Evolutionary conservation across 73 alveolate species (phyloP).

Genomic region (Paramecium pentaurelia): DNA sequence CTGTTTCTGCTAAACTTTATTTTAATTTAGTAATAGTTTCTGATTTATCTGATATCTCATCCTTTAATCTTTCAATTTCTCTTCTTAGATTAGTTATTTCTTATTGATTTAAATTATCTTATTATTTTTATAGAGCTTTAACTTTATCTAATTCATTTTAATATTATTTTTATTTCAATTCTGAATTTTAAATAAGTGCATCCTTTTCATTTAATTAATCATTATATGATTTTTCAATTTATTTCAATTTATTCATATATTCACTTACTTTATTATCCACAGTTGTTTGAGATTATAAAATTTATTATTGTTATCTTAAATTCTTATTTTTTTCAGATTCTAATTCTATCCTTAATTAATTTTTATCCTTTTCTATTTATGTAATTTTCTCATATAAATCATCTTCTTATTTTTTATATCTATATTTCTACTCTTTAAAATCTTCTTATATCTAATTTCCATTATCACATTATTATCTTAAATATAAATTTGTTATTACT

Average conservation of each 20-base stretch:
- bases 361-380: neutral
- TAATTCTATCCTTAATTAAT: neutral
- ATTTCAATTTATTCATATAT: conserved; percentile 2
- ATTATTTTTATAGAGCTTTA: neutral
- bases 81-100: neutral
- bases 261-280: conserved; percentile 14
- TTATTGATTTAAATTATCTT: neutral
- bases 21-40: neutral
- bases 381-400: neutral
- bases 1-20: conserved; percentile 19
- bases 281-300: neutral
- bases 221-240: neutral
- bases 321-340: neutral
- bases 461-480: neutral
- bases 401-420: neutral
- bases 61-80: conserved; percentile 22
- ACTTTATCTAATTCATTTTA: conserved; percentile 28
- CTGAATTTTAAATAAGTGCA: neutral
- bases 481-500: neutral
- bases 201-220: conserved; percentile 6
- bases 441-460: neutral
- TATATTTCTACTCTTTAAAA: neutral
- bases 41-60: conserved; percentile 8
- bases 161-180: neutral
- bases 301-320: conserved; percentile 13